Conservation (phyloP, 1,284 basidiomycete genomes). For the Boletus chippewaensis region DNA sequence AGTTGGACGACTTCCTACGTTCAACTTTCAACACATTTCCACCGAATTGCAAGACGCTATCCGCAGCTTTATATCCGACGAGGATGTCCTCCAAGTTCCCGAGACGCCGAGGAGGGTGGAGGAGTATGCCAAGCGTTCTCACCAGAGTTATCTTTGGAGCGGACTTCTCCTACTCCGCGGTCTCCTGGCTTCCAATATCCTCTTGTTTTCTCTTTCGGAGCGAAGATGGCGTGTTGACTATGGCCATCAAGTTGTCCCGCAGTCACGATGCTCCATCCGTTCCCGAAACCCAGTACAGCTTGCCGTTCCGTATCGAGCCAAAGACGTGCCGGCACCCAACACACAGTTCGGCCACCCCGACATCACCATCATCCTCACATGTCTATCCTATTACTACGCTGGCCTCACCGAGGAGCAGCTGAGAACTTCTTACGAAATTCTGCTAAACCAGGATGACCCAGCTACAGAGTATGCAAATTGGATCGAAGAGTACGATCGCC, state of each 20-base stretch:
- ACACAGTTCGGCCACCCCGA: constrained; percentile 1
- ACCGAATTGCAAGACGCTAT: not conserved
- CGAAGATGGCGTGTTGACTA: constrained; percentile 5
- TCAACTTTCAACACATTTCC: not conserved
- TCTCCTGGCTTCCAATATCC: not conserved
- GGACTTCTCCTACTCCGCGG: not conserved
- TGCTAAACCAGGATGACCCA: too few relatives aligned
- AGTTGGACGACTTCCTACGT: not conserved
- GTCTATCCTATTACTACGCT: not conserved
- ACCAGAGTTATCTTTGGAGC: not conserved
- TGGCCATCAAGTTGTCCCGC: not conserved
- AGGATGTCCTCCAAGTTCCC: not conserved
- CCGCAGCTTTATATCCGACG: not conserved
- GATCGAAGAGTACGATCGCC: too few relatives aligned
- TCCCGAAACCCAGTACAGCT: not conserved
- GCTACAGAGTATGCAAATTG: too few relatives aligned
- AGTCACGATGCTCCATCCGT: too few relatives aligned
- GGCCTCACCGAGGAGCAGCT: not conserved
- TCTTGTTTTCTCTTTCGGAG: not conserved
- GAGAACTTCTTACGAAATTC: not conserved
- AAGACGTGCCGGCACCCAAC: not conserved
- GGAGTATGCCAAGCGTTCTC: not conserved
- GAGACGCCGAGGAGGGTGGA: not conserved
- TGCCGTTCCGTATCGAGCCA: constrained; percentile 1
- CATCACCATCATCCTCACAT: not conserved